Evolutionary conservation across 352 stramenopile genomes (phyloP).

Genomic region (Phytophthora cryptogea): DNA sequence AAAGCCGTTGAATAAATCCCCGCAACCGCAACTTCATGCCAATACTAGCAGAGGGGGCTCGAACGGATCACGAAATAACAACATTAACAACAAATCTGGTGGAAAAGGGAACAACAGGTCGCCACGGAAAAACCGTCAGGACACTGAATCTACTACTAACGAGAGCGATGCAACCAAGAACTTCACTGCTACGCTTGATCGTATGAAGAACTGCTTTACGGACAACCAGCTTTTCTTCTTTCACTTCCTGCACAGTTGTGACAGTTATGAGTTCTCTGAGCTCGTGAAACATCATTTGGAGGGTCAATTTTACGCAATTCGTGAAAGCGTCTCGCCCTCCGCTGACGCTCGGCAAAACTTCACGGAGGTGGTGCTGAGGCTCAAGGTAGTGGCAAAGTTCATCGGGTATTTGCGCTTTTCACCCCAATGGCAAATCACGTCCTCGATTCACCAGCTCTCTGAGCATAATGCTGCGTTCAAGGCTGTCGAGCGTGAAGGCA

Average conservation of each 20-base stretch:
- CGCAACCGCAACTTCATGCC: conserved; percentile 8
- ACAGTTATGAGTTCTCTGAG: conserved; percentile 67
- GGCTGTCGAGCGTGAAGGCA: conserved; percentile 51
- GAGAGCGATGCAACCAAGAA: conserved; percentile 26
- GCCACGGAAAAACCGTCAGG: conserved; percentile 16
- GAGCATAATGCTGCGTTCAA: conserved; percentile 57
- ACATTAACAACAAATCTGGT: conserved; percentile 13
- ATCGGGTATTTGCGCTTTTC: conserved; percentile 68
- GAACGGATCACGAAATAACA: conserved; percentile 5
- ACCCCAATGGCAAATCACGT: conserved; percentile 60
- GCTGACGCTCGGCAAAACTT: conserved; percentile 60
- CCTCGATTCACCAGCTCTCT: conserved; percentile 32
- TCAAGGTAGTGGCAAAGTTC: conserved; percentile 75
- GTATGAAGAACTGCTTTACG: conserved; percentile 48
- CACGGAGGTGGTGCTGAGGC: conserved; percentile 56
- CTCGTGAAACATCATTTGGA: conserved; percentile 64
- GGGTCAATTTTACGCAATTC: conserved; percentile 49
- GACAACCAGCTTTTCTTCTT: conserved; percentile 83
- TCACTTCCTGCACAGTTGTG: conserved; percentile 65
- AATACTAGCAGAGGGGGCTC: background rate
- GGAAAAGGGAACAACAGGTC: conserved; percentile 16
- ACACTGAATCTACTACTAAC: background rate
- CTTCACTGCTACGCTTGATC: conserved; percentile 32
- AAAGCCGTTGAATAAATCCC: conserved; percentile 35
- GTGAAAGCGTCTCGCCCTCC: conserved; percentile 7